Conservation (phyloP, 2,329 filamentous ascomycete species). For the Aspergillus pseudonomiae region DNA sequence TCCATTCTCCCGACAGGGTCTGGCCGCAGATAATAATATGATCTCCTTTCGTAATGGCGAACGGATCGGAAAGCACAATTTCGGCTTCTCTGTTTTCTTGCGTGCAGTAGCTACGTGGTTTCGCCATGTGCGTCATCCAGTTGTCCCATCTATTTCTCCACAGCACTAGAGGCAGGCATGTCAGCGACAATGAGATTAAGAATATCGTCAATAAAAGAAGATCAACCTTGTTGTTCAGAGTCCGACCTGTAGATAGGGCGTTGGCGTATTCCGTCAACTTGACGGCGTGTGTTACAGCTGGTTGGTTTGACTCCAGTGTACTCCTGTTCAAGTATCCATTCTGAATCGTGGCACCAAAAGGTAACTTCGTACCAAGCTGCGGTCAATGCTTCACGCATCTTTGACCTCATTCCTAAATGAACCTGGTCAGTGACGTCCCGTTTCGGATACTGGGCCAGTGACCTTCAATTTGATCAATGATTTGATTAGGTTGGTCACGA, state of each 20-base stretch:
- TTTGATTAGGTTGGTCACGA: neutral
- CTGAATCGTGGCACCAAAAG: neutral
- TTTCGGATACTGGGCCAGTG: neutral
- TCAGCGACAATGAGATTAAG: neutral
- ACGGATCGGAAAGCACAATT: neutral
- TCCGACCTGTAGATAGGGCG: no score
- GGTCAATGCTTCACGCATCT: neutral
- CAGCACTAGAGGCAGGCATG: neutral
- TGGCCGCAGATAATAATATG: neutral
- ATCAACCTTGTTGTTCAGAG: neutral
- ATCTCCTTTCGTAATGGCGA: neutral
- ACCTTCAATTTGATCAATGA: neutral
- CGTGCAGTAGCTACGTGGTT: neutral
- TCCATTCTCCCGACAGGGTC: neutral
- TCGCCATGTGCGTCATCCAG: neutral
- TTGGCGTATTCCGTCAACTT: no score
- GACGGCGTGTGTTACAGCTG: no score
- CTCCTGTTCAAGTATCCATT: neutral
- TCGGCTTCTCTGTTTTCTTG: rapidly evolving
- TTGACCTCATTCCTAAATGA: neutral
- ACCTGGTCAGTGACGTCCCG: neutral
- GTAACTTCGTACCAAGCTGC: neutral
- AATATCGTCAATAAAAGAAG: neutral
- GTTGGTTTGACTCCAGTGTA: no score
- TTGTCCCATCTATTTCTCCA: neutral